These are phyloP conservation scores for Trichophyton equinum DNA, from an alignment of 2,329 filamentous ascomycete genomes.

Conservation along the genomic window DNA sequence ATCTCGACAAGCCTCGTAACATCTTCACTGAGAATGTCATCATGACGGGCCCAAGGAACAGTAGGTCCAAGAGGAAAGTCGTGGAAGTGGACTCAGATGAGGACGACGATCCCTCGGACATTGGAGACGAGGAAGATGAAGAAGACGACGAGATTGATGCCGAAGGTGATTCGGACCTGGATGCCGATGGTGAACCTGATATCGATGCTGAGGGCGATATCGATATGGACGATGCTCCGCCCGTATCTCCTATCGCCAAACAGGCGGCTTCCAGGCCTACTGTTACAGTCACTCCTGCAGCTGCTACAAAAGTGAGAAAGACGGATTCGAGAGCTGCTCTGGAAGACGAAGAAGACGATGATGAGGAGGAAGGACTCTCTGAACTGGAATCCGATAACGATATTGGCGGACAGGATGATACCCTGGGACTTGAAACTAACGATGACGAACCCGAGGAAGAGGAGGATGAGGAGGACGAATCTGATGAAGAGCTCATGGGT, in stretches of 20 bases:
- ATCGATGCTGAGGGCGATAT: slow-evolving; percentile 24
- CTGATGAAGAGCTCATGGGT: slow-evolving; percentile 33
- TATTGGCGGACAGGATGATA: slow-evolving; percentile 26
- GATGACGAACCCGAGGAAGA: slow-evolving; percentile 31
- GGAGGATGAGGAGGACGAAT: slow-evolving; percentile 31
- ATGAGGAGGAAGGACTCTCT: slow-evolving; percentile 39
- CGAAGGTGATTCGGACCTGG: slow-evolving; percentile 20
- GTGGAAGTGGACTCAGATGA: slow-evolving; percentile 35
- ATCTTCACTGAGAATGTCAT: slow-evolving; percentile 36
- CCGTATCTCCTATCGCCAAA: slow-evolving; percentile 26
- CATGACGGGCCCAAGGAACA: slow-evolving; percentile 34
- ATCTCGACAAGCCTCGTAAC: slow-evolving; percentile 22
- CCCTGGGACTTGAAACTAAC: slow-evolving; percentile 25
- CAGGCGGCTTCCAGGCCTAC: slow-evolving; percentile 25
- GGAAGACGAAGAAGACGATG: slow-evolving; percentile 37
- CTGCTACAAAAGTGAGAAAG: slow-evolving; percentile 28
- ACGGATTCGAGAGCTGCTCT: slow-evolving; percentile 39
- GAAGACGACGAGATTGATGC: slow-evolving; percentile 30
- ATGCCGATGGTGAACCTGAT: slow-evolving; percentile 22
- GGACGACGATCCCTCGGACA: slow-evolving; percentile 36
- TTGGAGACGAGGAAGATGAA: slow-evolving; percentile 31
- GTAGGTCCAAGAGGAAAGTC: slow-evolving; percentile 33
- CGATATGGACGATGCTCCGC: slow-evolving; percentile 36
- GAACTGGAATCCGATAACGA: slow-evolving; percentile 35
- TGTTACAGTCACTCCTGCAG: slow-evolving; percentile 25